A percentile compares a stretch with the other conserved stretches of the same genome.
These are phyloP conservation scores for Nemania sp. DNA, from an alignment of 2,329 filamentous ascomycete genomes.

Conservation along the genomic window DNA sequence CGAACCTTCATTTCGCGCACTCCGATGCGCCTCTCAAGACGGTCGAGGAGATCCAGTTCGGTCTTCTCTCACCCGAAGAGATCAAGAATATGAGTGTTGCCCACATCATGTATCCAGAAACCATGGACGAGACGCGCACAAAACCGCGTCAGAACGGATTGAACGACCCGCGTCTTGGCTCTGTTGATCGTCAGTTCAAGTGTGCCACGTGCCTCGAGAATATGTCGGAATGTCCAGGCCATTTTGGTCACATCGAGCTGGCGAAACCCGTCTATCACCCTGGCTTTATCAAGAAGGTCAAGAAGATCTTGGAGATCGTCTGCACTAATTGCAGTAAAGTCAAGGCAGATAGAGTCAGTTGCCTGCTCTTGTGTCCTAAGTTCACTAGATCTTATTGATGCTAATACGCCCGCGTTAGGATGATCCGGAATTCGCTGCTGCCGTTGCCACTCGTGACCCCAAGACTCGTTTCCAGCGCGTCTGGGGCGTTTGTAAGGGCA, in stretches of 20 bases:
- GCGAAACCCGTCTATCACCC: slow-evolving; percentile 94
- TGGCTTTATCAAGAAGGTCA: slow-evolving; percentile 98
- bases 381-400: slow-evolving; percentile 64
- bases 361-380: slow-evolving; percentile 68
- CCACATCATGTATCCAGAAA: slow-evolving; percentile 98
- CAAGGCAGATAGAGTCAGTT: slow-evolving; percentile 97
- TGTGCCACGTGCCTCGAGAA: slow-evolving; percentile 97
- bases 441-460: slow-evolving; percentile 86
- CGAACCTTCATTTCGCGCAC: slow-evolving; percentile 90
- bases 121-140: slow-evolving; percentile 95
- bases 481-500: slow-evolving; percentile 92
- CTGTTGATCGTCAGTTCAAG: slow-evolving; percentile 94
- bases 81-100: slow-evolving; percentile 99
- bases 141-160: slow-evolving; percentile 91
- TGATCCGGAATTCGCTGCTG: slow-evolving; percentile 85
- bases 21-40: slow-evolving; percentile 97
- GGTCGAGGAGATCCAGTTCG: slow-evolving; percentile 99
- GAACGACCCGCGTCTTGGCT: slow-evolving; percentile 95
- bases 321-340: slow-evolving; percentile 99
- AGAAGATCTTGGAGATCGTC: slow-evolving; percentile 98
- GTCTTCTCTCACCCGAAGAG: slow-evolving; percentile 96
- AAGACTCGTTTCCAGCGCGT: slow-evolving; percentile 95
- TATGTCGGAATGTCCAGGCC: slow-evolving; percentile 95
- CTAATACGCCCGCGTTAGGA: slow-evolving; percentile 74
- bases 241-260: slow-evolving; percentile 98